Evolutionary conservation across 1,284 basidiomycete species (phyloP), one percentile per base, ranked within the genome.

Genomic region (Flammula alnicola): DNA sequence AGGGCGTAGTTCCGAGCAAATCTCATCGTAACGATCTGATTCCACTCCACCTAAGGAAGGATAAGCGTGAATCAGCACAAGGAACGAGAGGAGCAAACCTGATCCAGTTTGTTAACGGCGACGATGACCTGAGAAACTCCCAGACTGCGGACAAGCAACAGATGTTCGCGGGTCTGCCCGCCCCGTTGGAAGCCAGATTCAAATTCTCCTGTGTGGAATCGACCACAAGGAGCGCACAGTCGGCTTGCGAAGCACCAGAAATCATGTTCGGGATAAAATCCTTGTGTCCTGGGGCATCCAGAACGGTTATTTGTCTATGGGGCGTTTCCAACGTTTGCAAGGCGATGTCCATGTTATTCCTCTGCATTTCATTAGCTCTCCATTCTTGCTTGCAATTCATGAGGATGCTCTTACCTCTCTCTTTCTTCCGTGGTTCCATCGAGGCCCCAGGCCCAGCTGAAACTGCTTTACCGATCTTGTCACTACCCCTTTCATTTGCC

Each of bases 191-290:
- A 99, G 1, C 96, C 96, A 17, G 93, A 88, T 69, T 99, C 96
- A 58, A 99, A 99, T 61, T 95, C 95, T 17, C 96, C 96, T 1
- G 79, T 85, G 87, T 78, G 5, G 95, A 88, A 67, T 98, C 97
- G 16, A 99, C 84, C 4, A 99, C 96, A n/a, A 99, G 81, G 4
- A 99, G 71, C 1, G 96, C 95, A 29, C 93, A 94, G 61, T 99
- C 96, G 0, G 97, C 97, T 71, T 98, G 96, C 0, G 95, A 88
- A 2, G 96, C 96, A 1, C 96, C 96, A 0, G 93, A 96, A 51
- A 99, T 99, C 97, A 99, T 99, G 65, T 98, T 98, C 0, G 97
- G 96, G 49, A 99, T 91, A 61, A 99, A 99, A 63, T 99, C 97
- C 57, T 88, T 91, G 70, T 99, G 96, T 0, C 96, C 96, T 0